Evolutionary conservation across 78 protist genomes (phyloP), one percentile per base, ranked within the genome.

Genomic region (Speleostelium caveatum): DNA sequence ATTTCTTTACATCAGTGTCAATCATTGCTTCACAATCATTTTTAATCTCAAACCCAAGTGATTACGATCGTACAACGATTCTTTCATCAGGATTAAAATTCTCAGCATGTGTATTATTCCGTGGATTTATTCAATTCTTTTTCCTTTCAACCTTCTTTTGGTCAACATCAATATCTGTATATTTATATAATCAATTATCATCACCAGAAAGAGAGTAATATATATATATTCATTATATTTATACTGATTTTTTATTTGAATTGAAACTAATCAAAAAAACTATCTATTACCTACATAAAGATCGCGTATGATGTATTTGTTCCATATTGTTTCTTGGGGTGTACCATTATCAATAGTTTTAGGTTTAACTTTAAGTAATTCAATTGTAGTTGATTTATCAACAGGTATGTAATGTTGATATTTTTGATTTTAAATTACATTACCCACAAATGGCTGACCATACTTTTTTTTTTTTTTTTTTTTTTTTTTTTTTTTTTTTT

Each of bases 161-260:
- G 72, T 69, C 90, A n/a, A 60, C 80, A 41, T 83, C 79, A 59
- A 83, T 83, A 12, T 53, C 90, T 8, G 67, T 55, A 42, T 83
- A 83, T 83, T 62, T 83, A 26, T 83, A 69, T 45, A 49, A 83
- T 41, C 90, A 83, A 83, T 42, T 83, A 42, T 83, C 90, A n/a
- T 45, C 73, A 63, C 90, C 90, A 19, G 68, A 41, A 39, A 58
- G 36, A 69, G 53, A 68, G 90, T 83, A 83, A 41, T 1, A 42
- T 53, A 24, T 53, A 71, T 7, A 36, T 24, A 71, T 32, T n/a
- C 3, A 45, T 33, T 71, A 3, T 19, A 32, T 71, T 21, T 39
- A 2, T 60, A 28, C 0, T 14, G 4, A n/a, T 6, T 58, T 73
- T 21, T 60, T 26, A 51, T 14, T 2, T 51, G 2, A 1, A 51